Base-by-base conservation (phyloP, 148 eudicot genomes). In the Persicaria tinctoria region DNA sequence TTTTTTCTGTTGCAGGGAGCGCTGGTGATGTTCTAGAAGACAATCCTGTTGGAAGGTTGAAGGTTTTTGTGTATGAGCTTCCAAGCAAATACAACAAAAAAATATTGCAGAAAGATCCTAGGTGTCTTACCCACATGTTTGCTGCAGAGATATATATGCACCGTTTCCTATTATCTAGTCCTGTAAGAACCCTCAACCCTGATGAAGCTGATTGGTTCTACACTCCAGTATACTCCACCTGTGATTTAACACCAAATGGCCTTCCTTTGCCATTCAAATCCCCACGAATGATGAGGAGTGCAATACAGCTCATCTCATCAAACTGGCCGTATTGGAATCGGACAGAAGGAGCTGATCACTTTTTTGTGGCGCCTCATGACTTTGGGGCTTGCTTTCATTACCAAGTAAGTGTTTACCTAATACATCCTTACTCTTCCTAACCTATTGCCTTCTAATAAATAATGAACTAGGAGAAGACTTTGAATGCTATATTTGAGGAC, bases 171-270 rank as follows among this genome's bases (percentile, higher is more conserved):
- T 80, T 95, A 64, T 87, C 97, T 20, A 95, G 98, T 76, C 82
- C 98, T 7, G 97, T 95, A 12, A 87, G 97, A 70, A 95, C 98
- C n/a, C 90, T 95, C 16, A 95, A 95, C 85, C 98, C 98, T 11
- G 93, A 90, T 72, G 98, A 95, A 87, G 98, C 98, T 11, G 98
- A 95, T 79, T 95, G 98, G 98, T 95, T 95, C 80, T 95, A 95
- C 80, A 92, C 98, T 17, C 97, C 98, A 49, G 98, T 95, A 41
- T 95, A 95, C 78, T 80, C 87, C 1, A 95, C 98, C 16, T 95
- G 98, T 80, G 98, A 95, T 80, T 84, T 95, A 72, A 95, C 98
- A 63, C 97, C 96, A 73, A 92, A 87, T 79, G 98, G 98, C 55
- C 96, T 95, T 51, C 98, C 98, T 38, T 75, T 95, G 76, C 98